A percentile compares a stretch with the other conserved stretches of the same genome.
Evolutionary conservation across 2,329 filamentous ascomycete genomes (phyloP).

Genomic region (Pyrenochaeta sp.): DNA sequence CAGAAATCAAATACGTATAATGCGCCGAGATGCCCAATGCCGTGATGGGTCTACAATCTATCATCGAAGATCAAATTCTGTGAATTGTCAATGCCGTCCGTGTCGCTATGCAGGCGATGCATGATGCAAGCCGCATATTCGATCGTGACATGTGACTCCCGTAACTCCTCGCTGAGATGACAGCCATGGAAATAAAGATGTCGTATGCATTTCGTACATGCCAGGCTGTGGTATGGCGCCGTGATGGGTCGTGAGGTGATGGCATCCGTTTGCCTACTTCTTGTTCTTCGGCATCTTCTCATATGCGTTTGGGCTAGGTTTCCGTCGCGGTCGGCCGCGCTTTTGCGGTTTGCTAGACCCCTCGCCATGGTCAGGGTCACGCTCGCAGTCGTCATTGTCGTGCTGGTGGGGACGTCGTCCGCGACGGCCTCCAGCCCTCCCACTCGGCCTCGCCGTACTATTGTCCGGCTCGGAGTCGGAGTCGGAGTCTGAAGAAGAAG

Average conservation of each 20-base stretch:
- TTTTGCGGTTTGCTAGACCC: constrained; percentile 51
- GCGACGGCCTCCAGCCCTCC: constrained; percentile 32
- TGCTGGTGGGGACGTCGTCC: constrained; percentile 39
- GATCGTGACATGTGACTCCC: constrained; percentile 3
- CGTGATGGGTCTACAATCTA: constrained; percentile 33
- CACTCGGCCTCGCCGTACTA: constrained; percentile 55
- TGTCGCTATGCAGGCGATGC: constrained; percentile 24
- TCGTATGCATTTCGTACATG: constrained; percentile 17
- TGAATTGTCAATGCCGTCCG: constrained; percentile 7
- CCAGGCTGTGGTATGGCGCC: constrained; percentile 3
- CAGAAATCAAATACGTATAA: neutral
- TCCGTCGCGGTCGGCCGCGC: constrained; percentile 54
- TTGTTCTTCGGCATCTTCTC: constrained; percentile 73
- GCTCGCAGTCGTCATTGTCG: constrained; percentile 45
- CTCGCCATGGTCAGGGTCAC: constrained; percentile 51
- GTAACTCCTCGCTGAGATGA: constrained; percentile 20
- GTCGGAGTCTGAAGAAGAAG: constrained; percentile 61
- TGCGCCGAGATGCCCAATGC: constrained; percentile 5
- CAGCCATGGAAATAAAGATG: constrained; percentile 6
- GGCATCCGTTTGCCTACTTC: constrained; percentile 25
- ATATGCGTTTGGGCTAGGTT: constrained; percentile 81
- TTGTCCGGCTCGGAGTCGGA: constrained; percentile 66
- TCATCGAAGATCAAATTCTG: constrained; percentile 19
- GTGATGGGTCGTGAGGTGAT: constrained; percentile 6
- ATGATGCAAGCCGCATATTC: neutral